Base-by-base conservation (phyloP, 352 stramenopile genomes). In the Pythium insidiosum region DNA sequence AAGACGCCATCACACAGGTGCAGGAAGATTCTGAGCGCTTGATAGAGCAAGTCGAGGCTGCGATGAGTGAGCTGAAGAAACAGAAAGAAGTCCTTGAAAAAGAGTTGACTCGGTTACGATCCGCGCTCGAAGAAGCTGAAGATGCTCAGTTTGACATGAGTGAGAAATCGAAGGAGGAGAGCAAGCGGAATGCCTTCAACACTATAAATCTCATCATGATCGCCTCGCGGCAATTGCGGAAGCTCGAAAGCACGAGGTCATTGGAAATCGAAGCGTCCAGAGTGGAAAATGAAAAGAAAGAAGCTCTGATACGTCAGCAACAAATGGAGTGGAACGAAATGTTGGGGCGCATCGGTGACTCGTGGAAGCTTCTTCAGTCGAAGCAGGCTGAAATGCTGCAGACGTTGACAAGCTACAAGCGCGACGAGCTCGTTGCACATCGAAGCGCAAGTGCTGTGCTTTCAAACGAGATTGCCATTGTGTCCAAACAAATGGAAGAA, bases 381-480 rank as follows among this genome's bases (percentile, higher is more conserved):
- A 62, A 73, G 11, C 73, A 84, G 35, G 38, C 54, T 3, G 63
- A 82, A 15, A 87, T 92, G 77, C 52, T 65, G 5, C 62, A 85
- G 38, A 88, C 71, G 1, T 54, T 92, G 41, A 85, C 76, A 3
- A 86, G 69, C 24, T 89, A 88, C 75, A 87, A 88, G 37, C 74
- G 77, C 16, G 79, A 88, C 39, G 75, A 89, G 34, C 53, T 92
- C 4, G 72, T 92, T 5, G 62, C 68, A 2, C 79, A 90, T 30
- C 72, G 78, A 12, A 88, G 74, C 19, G 63, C 74, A 5, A 83
- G 77, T 35, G 62, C 72, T 1, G 70, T 92, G 11, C 56, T 92
- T 15, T 75, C 74, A 7, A 88, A 84, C 43, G 79, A 92, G 50
- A 67, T 92, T 19, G 50, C 46, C 6, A 86, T 89, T 13, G 68